phyloP scores from a whole-genome alignment of 306 rosid species.

The Acmispon strigosus region DNA sequence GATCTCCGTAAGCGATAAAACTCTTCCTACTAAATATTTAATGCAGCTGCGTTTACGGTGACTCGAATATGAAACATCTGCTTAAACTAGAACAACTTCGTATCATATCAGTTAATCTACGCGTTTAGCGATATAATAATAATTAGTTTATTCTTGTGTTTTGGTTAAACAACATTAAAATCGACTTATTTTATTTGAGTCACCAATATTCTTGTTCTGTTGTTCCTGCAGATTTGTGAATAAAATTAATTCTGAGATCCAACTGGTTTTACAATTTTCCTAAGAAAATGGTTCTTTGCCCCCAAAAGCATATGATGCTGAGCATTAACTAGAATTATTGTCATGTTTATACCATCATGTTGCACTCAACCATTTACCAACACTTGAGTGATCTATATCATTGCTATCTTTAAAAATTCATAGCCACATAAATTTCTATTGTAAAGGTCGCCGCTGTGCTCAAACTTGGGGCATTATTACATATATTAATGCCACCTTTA shows the following conservation, averaged over 20 bases:
- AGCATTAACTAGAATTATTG: neutral
- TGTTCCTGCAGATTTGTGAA: conserved; percentile 4
- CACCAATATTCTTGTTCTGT: neutral
- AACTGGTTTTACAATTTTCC: neutral
- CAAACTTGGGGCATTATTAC: neutral
- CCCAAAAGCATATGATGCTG: neutral
- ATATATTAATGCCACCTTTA: neutral
- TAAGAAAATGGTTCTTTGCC: neutral
- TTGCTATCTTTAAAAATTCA: conserved; percentile 5
- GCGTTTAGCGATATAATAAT: no score
- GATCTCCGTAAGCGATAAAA: no score
- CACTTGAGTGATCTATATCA: neutral
- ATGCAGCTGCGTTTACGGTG: no score
- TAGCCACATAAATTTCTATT: neutral
- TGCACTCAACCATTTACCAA: neutral
- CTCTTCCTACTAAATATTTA: no score
- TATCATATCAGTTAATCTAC: no score
- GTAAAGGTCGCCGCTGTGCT: neutral
- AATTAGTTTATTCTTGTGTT: neutral
- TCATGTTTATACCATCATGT: neutral
- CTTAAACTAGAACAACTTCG: no score
- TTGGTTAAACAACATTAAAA: neutral
- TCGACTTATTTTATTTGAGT: conserved; percentile 3
- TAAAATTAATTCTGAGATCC: conserved; percentile 13
- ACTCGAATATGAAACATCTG: no score